Conservation (phyloP, 768 basidiomycete genomes). For the Amanita phalloides region DNA sequence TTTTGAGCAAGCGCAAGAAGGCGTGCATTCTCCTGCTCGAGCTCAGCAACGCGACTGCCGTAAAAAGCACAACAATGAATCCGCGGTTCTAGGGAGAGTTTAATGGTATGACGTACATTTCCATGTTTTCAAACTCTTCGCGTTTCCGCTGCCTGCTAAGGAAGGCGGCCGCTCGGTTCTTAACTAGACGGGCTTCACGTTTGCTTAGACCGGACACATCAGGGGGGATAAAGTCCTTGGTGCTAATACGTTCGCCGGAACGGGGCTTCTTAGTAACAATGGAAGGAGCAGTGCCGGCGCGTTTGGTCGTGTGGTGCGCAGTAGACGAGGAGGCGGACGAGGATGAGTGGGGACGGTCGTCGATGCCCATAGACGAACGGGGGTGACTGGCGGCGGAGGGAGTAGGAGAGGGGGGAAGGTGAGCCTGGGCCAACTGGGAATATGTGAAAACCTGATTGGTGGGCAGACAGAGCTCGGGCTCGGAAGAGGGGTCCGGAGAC, state of each 20-base stretch:
- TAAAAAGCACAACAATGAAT: conserved; percentile 10
- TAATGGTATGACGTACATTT: conserved; percentile 51
- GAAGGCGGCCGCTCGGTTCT: conserved; percentile 89
- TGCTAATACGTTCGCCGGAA: conserved; percentile 40
- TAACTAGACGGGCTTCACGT: conserved; percentile 84
- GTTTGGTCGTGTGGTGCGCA: conserved; percentile 19
- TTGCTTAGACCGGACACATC: conserved; percentile 84
- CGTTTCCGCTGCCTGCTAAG: conserved; percentile 85
- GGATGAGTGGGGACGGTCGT: conserved; percentile 13
- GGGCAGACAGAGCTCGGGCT: conserved; percentile 47
- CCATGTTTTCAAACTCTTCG: conserved; percentile 88
- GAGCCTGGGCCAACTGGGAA: conserved; percentile 18
- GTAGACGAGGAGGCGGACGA: conserved; percentile 13
- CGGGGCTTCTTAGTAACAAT: conserved; percentile 31
- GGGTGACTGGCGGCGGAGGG: conserved; percentile 8
- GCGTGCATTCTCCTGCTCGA: conserved; percentile 76
- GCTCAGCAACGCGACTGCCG: conserved; percentile 67
- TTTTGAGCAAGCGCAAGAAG: conserved; percentile 50
- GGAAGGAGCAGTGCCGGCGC: conserved; percentile 34
- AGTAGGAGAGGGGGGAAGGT: conserved; percentile 24
- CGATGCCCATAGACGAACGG: background rate
- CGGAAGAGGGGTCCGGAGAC: conserved; percentile 30
- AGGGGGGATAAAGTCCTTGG: conserved; percentile 81
- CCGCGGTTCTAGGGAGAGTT: conserved; percentile 10
- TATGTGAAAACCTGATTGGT: conserved; percentile 71